A percentile compares a stretch with the other conserved stretches of the same genome.
Conservation (phyloP, 129 eudicot species). For the Arctium lappa region DNA sequence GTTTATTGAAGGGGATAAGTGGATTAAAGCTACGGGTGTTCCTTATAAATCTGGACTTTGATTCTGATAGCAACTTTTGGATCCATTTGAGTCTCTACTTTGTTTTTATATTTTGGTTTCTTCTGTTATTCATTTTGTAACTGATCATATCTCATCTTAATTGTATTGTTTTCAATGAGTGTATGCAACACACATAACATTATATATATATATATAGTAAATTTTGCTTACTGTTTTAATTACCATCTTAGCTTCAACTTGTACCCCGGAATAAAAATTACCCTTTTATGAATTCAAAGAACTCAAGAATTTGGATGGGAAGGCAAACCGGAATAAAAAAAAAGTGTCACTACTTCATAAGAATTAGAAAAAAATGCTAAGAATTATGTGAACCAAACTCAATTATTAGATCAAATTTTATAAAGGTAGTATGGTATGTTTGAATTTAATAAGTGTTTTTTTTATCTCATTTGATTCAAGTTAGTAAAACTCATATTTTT, state of each 20-base stretch:
- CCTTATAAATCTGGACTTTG: slow-evolving; percentile 37
- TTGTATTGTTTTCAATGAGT: slow-evolving; percentile 1
- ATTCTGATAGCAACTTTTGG: slow-evolving; percentile 24
- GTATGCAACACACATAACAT: not conserved
- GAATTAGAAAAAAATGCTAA: no score
- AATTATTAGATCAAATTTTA: no score
- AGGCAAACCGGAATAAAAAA: no score
- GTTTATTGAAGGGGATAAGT: slow-evolving; percentile 38
- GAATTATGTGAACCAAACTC: no score
- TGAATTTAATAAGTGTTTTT: no score
- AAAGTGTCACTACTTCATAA: no score
- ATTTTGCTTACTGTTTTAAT: not conserved
- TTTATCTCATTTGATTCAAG: no score
- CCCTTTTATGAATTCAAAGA: not conserved
- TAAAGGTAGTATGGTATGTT: no score
- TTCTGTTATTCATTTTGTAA: slow-evolving; percentile 20
- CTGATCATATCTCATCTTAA: not conserved
- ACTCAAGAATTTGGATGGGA: no score
- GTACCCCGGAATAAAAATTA: not conserved
- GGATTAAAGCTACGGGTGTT: slow-evolving; percentile 39
- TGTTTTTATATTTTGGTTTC: not conserved
- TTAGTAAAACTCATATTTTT: no score
- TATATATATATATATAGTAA: not conserved
- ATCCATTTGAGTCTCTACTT: not conserved
- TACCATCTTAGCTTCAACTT: not conserved